Conservation (phyloP, 805 yeast species). For the Yarrowia alimentaria region DNA sequence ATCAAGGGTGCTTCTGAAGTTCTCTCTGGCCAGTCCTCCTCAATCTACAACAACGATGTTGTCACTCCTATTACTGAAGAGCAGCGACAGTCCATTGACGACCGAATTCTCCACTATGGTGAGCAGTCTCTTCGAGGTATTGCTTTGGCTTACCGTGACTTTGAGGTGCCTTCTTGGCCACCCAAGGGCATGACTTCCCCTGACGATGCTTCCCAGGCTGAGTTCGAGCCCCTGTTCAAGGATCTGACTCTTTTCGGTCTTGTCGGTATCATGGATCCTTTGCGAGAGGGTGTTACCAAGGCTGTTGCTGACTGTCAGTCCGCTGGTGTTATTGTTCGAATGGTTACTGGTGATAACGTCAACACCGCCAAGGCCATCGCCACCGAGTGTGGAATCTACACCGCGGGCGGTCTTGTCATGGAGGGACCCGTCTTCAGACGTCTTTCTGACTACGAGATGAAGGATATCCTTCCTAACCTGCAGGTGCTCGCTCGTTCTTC, state of each 20-base stretch:
- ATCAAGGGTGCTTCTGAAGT: slow-evolving; percentile 96
- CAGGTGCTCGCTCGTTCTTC: slow-evolving; percentile 90
- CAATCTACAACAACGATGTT: slow-evolving; percentile 28
- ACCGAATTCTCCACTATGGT: slow-evolving; percentile 60
- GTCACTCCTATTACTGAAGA: slow-evolving; percentile 22
- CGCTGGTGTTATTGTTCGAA: slow-evolving; percentile 93
- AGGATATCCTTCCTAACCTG: slow-evolving; percentile 63
- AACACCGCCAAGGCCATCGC: slow-evolving; percentile 92
- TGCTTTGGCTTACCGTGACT: slow-evolving; percentile 80
- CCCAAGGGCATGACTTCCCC: slow-evolving; percentile 14
- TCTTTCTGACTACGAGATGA: slow-evolving; percentile 56
- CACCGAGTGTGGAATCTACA: slow-evolving; percentile 73
- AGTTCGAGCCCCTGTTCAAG: slow-evolving; percentile 32
- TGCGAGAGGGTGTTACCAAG: slow-evolving; percentile 83
- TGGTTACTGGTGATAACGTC: slow-evolving; percentile 98
- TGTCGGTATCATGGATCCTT: slow-evolving; percentile 94
- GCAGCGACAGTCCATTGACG: slow-evolving; percentile 36
- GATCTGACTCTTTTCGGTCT: slow-evolving; percentile 61
- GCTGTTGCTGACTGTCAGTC: slow-evolving; percentile 81
- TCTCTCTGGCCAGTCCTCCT: slow-evolving; percentile 59
- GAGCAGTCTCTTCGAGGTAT: slow-evolving; percentile 81
- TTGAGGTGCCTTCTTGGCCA: slow-evolving; percentile 36
- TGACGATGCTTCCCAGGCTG: slow-evolving; percentile 31
- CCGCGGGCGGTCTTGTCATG: slow-evolving; percentile 64
- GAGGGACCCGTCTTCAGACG: slow-evolving; percentile 90